Conservation (phyloP, 768 basidiomycete species). For the Heimioporus sp. region DNA sequence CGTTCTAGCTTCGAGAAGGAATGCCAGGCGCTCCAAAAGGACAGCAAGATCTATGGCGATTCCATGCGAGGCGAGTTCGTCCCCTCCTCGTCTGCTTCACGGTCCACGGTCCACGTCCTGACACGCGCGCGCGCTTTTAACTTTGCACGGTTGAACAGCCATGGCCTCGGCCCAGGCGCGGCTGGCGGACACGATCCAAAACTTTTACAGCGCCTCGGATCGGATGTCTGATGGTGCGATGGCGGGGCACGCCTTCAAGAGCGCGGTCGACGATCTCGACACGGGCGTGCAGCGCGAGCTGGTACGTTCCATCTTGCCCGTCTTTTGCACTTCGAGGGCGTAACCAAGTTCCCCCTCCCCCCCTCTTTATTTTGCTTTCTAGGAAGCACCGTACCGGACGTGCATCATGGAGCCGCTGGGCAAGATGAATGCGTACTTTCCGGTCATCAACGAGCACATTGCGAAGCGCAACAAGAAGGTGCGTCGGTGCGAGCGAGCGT, state of each 20-base stretch:
- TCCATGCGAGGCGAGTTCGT: constrained; percentile 79
- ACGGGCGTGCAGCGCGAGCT: constrained; percentile 80
- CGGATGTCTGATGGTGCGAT: constrained; percentile 88
- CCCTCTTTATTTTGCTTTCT: background rate
- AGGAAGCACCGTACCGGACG: constrained; percentile 94
- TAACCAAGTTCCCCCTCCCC: too few relatives aligned
- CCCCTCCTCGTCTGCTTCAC: background rate
- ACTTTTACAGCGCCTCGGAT: constrained; percentile 88
- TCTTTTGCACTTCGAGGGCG: too few relatives aligned
- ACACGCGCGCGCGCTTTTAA: background rate
- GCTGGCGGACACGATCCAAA: constrained; percentile 90
- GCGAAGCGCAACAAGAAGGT: constrained; percentile 97
- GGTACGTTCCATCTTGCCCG: constrained; percentile 47
- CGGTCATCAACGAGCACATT: constrained; percentile 91
- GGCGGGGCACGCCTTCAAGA: constrained; percentile 95
- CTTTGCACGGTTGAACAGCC: constrained; percentile 48
- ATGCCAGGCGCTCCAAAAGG: constrained; percentile 88
- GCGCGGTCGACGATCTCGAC: constrained; percentile 93
- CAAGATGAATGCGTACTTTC: constrained; percentile 96
- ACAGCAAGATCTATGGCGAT: constrained; percentile 92
- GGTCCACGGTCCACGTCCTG: background rate
- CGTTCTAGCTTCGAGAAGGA: constrained; percentile 89
- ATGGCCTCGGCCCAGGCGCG: constrained; percentile 94
- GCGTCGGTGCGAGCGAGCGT: background rate
- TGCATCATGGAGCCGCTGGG: constrained; percentile 95